Evolutionary conservation across 257 asterid species (phyloP).

Genomic region (Salvia miltiorrhiza): DNA sequence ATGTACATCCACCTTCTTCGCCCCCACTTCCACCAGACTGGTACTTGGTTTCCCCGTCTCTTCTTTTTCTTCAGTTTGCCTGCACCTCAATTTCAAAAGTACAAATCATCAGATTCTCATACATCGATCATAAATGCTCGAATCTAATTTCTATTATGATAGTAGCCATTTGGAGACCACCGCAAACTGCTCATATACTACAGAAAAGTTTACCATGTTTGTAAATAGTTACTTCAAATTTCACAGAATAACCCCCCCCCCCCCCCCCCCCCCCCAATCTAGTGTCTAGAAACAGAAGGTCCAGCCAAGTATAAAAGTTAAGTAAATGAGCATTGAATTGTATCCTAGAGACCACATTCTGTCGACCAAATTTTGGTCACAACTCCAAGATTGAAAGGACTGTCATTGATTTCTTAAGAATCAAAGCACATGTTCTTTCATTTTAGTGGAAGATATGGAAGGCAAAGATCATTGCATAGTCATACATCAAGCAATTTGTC

Average conservation of each 20-base stretch:
- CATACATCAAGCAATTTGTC: not conserved
- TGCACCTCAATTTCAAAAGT: constrained; percentile 34
- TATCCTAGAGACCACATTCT: not conserved
- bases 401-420: not conserved
- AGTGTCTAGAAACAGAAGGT: not conserved
- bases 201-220: not conserved
- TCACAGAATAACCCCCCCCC: not conserved
- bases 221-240: not conserved
- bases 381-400: not conserved
- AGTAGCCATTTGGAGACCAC: not conserved
- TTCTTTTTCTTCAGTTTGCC: constrained; percentile 50
- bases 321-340: not conserved
- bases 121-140: not conserved
- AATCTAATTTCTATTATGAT: not conserved
- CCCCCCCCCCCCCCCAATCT: too few relatives aligned
- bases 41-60: constrained; percentile 35
- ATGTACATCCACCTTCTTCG: constrained; percentile 54
- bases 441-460: not conserved
- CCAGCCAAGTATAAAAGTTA: not conserved
- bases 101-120: constrained; percentile 11
- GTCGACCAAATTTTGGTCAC: not conserved
- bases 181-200: too few relatives aligned
- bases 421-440: not conserved
- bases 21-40: constrained; percentile 81
- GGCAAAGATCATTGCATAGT: not conserved